Percentiles rank a stretch among this genome's conserved stretches.
Conservation (phyloP, 2,329 filamentous ascomycete species). For the Chaetoscypha palmicola region DNA sequence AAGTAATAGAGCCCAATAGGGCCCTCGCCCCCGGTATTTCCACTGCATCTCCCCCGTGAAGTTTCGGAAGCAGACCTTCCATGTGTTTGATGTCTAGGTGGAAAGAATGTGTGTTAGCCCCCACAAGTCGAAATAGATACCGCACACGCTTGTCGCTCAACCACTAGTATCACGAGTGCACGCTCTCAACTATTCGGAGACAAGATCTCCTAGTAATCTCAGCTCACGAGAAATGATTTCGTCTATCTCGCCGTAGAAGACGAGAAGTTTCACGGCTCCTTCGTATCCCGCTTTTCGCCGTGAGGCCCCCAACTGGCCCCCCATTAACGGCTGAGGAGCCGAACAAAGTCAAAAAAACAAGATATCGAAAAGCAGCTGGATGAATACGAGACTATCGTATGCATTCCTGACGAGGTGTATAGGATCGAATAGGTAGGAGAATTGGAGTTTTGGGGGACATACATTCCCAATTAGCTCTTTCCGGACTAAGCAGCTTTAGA, state of each 20-base stretch:
- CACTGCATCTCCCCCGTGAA: conserved; percentile 69
- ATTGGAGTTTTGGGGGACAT: conserved; percentile 35
- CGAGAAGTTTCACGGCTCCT: too few relatives aligned
- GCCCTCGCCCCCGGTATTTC: conserved; percentile 79
- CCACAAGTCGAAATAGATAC: too few relatives aligned
- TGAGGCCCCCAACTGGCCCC: conserved; percentile 6
- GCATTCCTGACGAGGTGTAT: background rate
- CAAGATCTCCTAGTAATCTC: too few relatives aligned
- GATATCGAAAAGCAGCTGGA: conserved; percentile 6
- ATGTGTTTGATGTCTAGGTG: conserved; percentile 66
- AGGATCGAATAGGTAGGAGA: conserved; percentile 1
- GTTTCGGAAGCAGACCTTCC: conserved; percentile 69
- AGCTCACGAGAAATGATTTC: too few relatives aligned
- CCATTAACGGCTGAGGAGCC: background rate
- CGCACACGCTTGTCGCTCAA: too few relatives aligned
- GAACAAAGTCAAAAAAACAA: conserved; percentile 1
- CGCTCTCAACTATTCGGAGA: too few relatives aligned
- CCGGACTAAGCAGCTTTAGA: conserved; percentile 68
- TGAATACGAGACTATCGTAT: conserved; percentile 12
- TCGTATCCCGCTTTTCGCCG: too few relatives aligned
- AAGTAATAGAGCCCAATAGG: conserved; percentile 61
- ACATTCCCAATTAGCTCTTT: conserved; percentile 92
- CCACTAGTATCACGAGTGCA: too few relatives aligned
- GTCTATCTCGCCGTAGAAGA: too few relatives aligned
- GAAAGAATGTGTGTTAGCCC: conserved; percentile 3